phyloP scores from a whole-genome alignment of 192 early-diverging fungal species.

The Mortierella antarctica region DNA sequence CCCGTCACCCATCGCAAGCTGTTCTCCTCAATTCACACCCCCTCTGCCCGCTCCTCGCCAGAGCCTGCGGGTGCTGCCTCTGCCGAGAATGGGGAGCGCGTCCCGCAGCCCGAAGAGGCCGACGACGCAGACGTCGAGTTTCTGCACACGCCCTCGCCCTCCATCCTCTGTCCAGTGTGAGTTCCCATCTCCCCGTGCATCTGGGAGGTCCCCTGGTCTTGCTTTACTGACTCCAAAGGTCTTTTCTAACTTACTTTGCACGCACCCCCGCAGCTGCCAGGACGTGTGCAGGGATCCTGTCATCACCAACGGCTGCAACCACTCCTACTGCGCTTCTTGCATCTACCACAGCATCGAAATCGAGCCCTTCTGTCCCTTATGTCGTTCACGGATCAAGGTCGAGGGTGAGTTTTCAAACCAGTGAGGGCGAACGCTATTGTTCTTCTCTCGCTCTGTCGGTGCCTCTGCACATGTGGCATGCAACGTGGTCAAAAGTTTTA shows the following conservation, averaged over 20 bases:
- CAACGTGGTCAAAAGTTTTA: background rate
- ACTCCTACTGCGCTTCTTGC: conserved; percentile 70
- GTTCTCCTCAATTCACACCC: no score
- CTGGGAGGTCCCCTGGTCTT: background rate
- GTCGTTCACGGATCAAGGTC: conserved; percentile 56
- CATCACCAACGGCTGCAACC: conserved; percentile 69
- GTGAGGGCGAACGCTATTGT: background rate
- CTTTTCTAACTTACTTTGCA: background rate
- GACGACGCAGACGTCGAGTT: conserved; percentile 56
- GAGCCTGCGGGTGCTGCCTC: background rate
- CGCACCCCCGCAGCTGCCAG: conserved; percentile 56
- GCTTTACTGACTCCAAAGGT: background rate
- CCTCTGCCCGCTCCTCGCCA: conserved; percentile 4
- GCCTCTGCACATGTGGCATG: background rate
- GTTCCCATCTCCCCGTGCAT: background rate
- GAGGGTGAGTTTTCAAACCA: conserved; percentile 34
- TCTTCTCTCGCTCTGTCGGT: no score
- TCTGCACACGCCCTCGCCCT: conserved; percentile 54
- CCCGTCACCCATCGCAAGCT: no score
- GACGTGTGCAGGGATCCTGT: conserved; percentile 67
- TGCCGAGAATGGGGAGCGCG: background rate
- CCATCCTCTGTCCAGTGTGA: conserved; percentile 60
- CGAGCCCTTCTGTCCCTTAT: conserved; percentile 69
- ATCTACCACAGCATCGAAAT: conserved; percentile 64
- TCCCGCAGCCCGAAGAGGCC: background rate